A percentile compares a stretch with the other conserved stretches of the same genome.
These are phyloP conservation scores for Micromonas pusilla DNA, from an alignment of 139 green algal species.

Conservation along the genomic window DNA sequence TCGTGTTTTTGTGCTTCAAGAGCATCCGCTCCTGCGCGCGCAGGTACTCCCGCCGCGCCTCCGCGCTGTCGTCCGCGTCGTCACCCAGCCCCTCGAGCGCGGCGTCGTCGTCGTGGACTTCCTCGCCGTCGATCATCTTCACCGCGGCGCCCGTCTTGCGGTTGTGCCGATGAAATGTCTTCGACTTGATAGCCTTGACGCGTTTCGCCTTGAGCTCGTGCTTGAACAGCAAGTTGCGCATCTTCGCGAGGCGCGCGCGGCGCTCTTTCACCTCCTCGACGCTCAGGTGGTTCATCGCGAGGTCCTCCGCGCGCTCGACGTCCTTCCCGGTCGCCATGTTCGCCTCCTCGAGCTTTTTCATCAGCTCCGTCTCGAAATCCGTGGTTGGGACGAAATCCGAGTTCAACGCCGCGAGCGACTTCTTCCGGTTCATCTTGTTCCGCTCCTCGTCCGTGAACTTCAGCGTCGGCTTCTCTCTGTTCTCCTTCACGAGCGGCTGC, in stretches of 20 bases:
- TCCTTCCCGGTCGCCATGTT: slow-evolving; percentile 36
- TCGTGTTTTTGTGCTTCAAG: slow-evolving; percentile 86
- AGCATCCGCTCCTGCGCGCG: slow-evolving; percentile 76
- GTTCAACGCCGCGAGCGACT: slow-evolving; percentile 54
- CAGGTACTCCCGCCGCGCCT: slow-evolving; percentile 22
- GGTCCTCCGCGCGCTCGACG: slow-evolving; percentile 1
- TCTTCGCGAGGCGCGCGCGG: slow-evolving; percentile 45
- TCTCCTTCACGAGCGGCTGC: slow-evolving; percentile 83
- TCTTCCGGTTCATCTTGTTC: slow-evolving; percentile 28
- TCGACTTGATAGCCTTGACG: slow-evolving; percentile 81
- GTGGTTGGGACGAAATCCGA: slow-evolving; percentile 43
- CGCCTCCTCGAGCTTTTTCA: slow-evolving; percentile 62
- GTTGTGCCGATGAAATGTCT: slow-evolving; percentile 45
- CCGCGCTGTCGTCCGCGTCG: slow-evolving; percentile 22
- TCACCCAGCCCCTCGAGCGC: background rate
- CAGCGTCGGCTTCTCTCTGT: slow-evolving; percentile 84
- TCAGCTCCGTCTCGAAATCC: slow-evolving; percentile 78
- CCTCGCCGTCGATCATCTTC: slow-evolving; percentile 37
- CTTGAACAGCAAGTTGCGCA: slow-evolving; percentile 75
- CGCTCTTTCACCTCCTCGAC: slow-evolving; percentile 50
- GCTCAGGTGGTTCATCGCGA: slow-evolving; percentile 1
- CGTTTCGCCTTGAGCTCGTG: slow-evolving; percentile 82
- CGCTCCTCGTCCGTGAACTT: slow-evolving; percentile 47
- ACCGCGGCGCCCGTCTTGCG: background rate
- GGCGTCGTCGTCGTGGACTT: slow-evolving; percentile 14